Percentiles rank a stretch among this genome's conserved stretches.
phyloP scores from a whole-genome alignment of 768 basidiomycete genomes.

The Collybia sordida region DNA sequence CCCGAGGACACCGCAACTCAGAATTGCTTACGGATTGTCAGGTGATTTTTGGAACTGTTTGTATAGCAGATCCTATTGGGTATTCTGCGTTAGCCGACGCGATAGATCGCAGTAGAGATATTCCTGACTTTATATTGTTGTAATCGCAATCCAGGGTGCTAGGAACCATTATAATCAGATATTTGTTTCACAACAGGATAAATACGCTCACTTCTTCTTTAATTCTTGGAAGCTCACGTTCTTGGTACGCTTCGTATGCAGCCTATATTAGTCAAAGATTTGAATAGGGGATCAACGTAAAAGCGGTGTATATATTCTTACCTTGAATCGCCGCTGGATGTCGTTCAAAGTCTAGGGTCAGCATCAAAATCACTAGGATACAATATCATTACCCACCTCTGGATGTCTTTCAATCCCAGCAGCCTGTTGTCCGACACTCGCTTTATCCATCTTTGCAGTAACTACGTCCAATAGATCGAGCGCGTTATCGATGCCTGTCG shows the following conservation, averaged over 20 bases:
- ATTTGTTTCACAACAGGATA: conserved; percentile 2
- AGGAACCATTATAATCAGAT: conserved; percentile 10
- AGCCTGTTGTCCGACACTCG: conserved; percentile 84
- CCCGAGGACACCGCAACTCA: not conserved
- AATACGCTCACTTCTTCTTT: conserved; percentile 59
- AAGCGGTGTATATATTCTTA: conserved; percentile 19
- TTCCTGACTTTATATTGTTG: conserved; percentile 80
- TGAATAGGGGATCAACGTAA: too few relatives aligned
- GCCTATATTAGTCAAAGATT: conserved; percentile 42
- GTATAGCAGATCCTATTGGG: conserved; percentile 71
- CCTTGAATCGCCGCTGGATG: conserved; percentile 87
- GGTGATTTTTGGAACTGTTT: conserved; percentile 97
- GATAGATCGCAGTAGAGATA: not conserved
- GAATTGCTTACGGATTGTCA: conserved; percentile 82
- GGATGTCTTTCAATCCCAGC: conserved; percentile 88
- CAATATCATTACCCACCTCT: conserved; percentile 56
- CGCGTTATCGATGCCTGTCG: conserved; percentile 89
- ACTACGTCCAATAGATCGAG: conserved; percentile 87
- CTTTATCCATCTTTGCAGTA: conserved; percentile 91
- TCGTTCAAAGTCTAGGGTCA: conserved; percentile 8
- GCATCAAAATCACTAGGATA: not conserved
- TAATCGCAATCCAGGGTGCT: conserved; percentile 88
- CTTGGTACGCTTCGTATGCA: conserved; percentile 89
- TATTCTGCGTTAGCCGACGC: conserved; percentile 4
- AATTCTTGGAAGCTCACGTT: conserved; percentile 79